Conservation (phyloP, 805 yeast genomes). For the Danielia reshetovae region DNA sequence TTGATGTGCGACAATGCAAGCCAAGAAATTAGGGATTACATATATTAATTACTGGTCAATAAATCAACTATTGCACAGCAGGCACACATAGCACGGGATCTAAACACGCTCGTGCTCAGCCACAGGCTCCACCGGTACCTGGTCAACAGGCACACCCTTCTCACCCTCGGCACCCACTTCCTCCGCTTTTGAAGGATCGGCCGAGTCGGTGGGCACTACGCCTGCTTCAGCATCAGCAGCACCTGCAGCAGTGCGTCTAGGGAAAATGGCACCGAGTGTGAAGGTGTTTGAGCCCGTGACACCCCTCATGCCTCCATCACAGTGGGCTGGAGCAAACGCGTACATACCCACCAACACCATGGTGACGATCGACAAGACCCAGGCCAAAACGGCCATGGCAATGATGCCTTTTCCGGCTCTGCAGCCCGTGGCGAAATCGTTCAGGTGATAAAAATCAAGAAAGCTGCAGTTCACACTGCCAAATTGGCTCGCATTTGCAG, state of each 20-base stretch:
- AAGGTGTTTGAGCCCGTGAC: neutral
- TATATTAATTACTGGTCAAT: no score
- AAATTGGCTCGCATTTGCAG: constrained; percentile 1
- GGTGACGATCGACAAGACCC: constrained; percentile 2
- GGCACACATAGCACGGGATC: no score
- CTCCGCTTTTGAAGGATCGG: neutral
- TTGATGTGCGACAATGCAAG: no score
- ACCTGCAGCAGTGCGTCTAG: neutral
- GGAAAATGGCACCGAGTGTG: constrained; percentile 1
- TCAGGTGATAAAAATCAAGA: neutral
- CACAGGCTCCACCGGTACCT: no score
- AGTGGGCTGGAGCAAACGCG: neutral
- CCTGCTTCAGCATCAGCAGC: constrained; percentile 1
- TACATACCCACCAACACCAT: constrained; percentile 1
- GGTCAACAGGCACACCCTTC: no score
- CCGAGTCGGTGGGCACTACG: constrained; percentile 1
- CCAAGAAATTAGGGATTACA: no score
- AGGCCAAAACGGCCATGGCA: constrained; percentile 5
- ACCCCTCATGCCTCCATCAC: no score
- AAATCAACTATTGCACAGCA: no score
- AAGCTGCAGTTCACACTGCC: constrained; percentile 1
- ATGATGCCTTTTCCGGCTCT: constrained; percentile 3
- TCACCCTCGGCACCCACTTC: neutral
- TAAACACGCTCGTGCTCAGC: no score
- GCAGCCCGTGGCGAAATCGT: no score